Conservation (phyloP, 2,329 filamentous ascomycete species). For the Claviceps sp. region DNA sequence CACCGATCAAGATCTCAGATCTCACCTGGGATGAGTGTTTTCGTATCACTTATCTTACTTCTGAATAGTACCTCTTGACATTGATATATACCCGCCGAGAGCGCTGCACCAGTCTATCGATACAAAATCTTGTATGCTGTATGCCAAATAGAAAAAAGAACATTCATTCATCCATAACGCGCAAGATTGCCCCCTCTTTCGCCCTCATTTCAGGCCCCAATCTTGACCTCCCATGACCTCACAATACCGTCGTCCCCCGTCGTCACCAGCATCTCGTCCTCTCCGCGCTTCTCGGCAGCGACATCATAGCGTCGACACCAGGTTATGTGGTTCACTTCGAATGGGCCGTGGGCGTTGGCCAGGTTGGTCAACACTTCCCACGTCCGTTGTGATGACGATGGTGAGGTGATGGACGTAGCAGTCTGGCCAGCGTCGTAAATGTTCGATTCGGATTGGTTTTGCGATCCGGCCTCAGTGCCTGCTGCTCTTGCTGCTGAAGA, state of each 20-base stretch:
- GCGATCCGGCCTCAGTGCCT: no score
- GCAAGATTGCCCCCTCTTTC: no score
- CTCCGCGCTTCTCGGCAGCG: slow-evolving; percentile 36
- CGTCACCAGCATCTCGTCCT: slow-evolving; percentile 76
- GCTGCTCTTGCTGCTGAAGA: no score
- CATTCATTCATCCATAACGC: no score
- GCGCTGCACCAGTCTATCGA: no score
- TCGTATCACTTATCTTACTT: no score
- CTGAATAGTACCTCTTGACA: no score
- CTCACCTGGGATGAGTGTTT: no score
- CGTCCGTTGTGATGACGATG: slow-evolving; percentile 24
- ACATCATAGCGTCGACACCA: slow-evolving; percentile 74
- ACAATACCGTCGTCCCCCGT: slow-evolving; percentile 89
- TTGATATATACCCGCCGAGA: no score
- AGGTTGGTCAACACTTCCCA: slow-evolving; percentile 64
- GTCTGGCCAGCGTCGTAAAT: slow-evolving; percentile 2
- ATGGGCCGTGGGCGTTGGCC: slow-evolving; percentile 72
- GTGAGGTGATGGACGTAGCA: not conserved
- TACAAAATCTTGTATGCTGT: no score
- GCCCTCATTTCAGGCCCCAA: not conserved
- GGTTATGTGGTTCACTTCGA: slow-evolving; percentile 82
- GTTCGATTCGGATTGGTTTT: not conserved
- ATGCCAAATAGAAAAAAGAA: no score
- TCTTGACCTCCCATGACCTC: slow-evolving; percentile 60
- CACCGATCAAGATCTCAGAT: no score